Evolutionary conservation across 495 filamentous ascomycete species (phyloP).

Genomic region (Mytilinidion resinicola): DNA sequence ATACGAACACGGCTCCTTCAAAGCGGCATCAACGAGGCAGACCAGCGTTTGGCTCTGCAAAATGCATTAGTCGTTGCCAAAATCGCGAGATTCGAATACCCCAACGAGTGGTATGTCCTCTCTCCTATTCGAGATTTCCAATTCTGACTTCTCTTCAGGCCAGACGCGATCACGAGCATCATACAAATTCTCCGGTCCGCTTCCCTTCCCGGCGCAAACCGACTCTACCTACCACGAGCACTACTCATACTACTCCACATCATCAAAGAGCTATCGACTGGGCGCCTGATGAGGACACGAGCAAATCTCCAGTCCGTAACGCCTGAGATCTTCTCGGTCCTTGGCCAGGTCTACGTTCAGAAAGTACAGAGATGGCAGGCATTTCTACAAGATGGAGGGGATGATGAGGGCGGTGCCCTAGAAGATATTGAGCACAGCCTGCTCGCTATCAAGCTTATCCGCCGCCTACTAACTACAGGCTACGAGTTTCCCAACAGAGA

Average conservation of each 20-base stretch:
- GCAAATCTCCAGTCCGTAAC: constrained; percentile 65
- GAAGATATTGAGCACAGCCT: constrained; percentile 67
- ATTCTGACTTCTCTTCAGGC: constrained; percentile 31
- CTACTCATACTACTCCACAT: constrained; percentile 75
- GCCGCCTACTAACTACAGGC: constrained; percentile 71
- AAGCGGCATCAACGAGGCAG: constrained; percentile 66
- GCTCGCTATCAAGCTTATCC: constrained; percentile 67
- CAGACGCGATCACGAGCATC: constrained; percentile 49
- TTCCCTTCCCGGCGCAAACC: constrained; percentile 40
- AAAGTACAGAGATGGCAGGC: constrained; percentile 65
- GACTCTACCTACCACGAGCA: constrained; percentile 58
- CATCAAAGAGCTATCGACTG: constrained; percentile 83
- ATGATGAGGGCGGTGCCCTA: constrained; percentile 53
- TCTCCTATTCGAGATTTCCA: background rate
- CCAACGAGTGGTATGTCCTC: constrained; percentile 58
- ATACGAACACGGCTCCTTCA: constrained; percentile 69
- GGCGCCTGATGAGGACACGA: constrained; percentile 62
- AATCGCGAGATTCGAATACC: constrained; percentile 82
- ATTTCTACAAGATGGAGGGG: constrained; percentile 49
- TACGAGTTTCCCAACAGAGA: constrained; percentile 80
- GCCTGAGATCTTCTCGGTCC: constrained; percentile 70
- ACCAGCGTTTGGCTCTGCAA: constrained; percentile 67
- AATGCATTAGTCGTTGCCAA: constrained; percentile 85
- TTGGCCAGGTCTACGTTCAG: constrained; percentile 69
- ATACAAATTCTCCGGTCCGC: constrained; percentile 54